Conservation (phyloP, 495 filamentous ascomycete genomes). For the Parathielavia appendiculata region DNA sequence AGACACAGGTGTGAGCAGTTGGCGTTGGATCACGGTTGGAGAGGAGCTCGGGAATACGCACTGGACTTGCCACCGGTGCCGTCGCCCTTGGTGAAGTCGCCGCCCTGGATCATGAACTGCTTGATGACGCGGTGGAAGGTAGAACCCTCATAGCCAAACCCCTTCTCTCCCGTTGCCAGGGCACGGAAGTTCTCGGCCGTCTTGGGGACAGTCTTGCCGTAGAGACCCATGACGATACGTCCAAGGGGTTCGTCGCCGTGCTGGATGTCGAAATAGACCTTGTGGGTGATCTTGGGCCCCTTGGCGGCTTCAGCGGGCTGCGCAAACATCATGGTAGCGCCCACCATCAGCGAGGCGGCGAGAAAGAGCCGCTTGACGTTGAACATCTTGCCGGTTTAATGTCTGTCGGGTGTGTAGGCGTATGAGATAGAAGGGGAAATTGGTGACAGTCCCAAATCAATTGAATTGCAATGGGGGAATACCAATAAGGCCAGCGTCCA, state of each 20-base stretch:
- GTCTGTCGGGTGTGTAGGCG: not conserved
- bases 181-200: slow-evolving; percentile 98
- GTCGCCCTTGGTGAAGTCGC: slow-evolving; percentile 95
- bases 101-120: slow-evolving; percentile 98
- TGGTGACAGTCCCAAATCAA: slow-evolving; percentile 15
- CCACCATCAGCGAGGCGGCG: slow-evolving; percentile 68
- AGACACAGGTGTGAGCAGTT: slow-evolving; percentile 5
- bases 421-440: not conserved
- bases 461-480: slow-evolving; percentile 11
- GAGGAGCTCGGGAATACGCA: slow-evolving; percentile 32
- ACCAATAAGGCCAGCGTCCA: slow-evolving; percentile 6
- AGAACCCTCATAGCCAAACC: slow-evolving; percentile 91
- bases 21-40: not conserved
- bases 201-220: slow-evolving; percentile 97
- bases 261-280: slow-evolving; percentile 94
- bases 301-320: slow-evolving; percentile 69
- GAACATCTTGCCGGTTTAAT: slow-evolving; percentile 42
- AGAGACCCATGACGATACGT: slow-evolving; percentile 86
- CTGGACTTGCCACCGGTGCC: slow-evolving; percentile 95
- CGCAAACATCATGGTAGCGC: slow-evolving; percentile 63
- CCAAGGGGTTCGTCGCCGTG: slow-evolving; percentile 84
- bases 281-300: slow-evolving; percentile 93
- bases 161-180: slow-evolving; percentile 94
- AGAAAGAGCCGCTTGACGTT: slow-evolving; percentile 54
- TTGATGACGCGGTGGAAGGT: slow-evolving; percentile 98